These are phyloP conservation scores for Eimeria acervulina DNA, from an alignment of 169 alveolate genomes.

Conservation along the genomic window DNA sequence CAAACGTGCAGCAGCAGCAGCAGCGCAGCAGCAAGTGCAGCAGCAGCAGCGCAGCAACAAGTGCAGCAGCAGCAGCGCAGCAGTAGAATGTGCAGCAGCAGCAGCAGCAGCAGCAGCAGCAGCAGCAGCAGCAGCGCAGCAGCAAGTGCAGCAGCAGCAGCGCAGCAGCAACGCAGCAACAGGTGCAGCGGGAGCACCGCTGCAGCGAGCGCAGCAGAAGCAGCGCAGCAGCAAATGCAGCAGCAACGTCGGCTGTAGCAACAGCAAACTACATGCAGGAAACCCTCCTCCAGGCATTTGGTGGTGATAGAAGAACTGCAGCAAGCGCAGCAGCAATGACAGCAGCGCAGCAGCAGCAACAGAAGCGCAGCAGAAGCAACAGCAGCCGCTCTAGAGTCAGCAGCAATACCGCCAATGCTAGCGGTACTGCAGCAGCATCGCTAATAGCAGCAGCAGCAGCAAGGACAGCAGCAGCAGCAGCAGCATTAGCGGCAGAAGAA, in stretches of 20 bases:
- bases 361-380: background rate
- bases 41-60: background rate
- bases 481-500: background rate
- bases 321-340: background rate
- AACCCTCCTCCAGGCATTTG: background rate
- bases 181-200: background rate
- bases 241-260: background rate
- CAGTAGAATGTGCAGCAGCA: background rate
- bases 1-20: conserved; percentile 23
- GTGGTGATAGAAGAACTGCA: background rate
- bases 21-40: conserved; percentile 28
- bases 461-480: background rate
- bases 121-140: background rate
- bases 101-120: background rate
- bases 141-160: conserved; percentile 18
- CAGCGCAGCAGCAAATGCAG: background rate
- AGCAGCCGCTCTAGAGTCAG: background rate
- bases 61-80: background rate
- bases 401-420: background rate
- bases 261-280: background rate
- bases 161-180: background rate
- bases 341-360: conserved; percentile 25
- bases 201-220: background rate
- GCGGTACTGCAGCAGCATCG: background rate
- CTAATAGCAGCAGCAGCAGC: background rate